These are phyloP conservation scores for Saccharomycopsis phalli DNA, from an alignment of 1,139 yeast species.

Conservation along the genomic window DNA sequence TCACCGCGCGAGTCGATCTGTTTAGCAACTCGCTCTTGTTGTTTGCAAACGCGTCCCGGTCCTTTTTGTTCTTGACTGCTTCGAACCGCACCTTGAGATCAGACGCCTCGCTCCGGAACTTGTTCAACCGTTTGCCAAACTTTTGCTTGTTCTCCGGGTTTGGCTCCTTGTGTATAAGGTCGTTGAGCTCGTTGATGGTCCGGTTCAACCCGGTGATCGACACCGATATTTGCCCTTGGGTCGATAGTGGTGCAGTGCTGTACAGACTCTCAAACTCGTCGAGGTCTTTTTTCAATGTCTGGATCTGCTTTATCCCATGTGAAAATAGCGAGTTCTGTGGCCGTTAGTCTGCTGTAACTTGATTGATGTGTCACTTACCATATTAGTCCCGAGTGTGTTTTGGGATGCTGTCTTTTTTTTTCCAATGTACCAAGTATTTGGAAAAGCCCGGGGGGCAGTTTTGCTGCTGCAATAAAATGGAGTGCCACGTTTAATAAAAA, in stretches of 20 bases:
- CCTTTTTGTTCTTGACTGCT: conserved; percentile 55
- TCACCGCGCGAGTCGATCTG: conserved; percentile 31
- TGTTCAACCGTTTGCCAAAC: conserved; percentile 52
- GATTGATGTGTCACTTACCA: neutral
- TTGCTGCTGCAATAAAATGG: too few relatives aligned
- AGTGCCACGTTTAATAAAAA: too few relatives aligned
- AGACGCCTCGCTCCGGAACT: conserved; percentile 50
- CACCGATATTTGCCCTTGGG: conserved; percentile 68
- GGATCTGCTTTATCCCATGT: conserved; percentile 83
- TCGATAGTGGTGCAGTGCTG: conserved; percentile 60
- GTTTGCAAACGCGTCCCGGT: conserved; percentile 42
- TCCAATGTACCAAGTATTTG: too few relatives aligned
- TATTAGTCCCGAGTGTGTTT: neutral
- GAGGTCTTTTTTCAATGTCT: conserved; percentile 60
- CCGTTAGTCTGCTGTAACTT: neutral
- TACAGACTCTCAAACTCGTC: conserved; percentile 58
- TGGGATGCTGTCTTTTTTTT: neutral
- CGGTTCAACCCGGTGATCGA: conserved; percentile 66
- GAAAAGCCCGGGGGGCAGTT: too few relatives aligned
- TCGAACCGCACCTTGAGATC: conserved; percentile 54
- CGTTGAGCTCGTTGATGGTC: conserved; percentile 70
- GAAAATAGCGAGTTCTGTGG: conserved; percentile 70
- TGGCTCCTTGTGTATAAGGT: conserved; percentile 51
- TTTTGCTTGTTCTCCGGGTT: conserved; percentile 50
- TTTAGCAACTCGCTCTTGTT: conserved; percentile 56